Conservation (phyloP, 169 alveolate species). For the Condylostoma magnum region DNA sequence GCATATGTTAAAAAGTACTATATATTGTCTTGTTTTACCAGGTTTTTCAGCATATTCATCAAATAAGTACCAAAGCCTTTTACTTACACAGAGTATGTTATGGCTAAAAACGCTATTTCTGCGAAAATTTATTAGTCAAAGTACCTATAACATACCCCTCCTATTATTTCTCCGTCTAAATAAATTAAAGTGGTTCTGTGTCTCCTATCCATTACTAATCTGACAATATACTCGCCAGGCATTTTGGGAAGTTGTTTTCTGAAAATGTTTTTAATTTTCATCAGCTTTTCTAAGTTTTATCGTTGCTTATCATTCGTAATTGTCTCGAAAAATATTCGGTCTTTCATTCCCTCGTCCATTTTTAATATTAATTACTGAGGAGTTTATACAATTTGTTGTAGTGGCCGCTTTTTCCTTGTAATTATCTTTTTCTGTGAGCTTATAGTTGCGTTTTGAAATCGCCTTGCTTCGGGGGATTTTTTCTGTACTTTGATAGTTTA, state of each 20-base stretch:
- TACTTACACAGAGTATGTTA: constrained; percentile 95
- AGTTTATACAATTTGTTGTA: no score
- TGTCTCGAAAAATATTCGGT: constrained; percentile 20
- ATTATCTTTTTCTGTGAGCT: no score
- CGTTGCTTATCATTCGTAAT: constrained; percentile 91
- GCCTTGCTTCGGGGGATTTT: no score
- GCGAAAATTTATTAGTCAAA: constrained; percentile 88
- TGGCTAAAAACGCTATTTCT: constrained; percentile 98
- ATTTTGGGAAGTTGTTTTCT: constrained; percentile 97
- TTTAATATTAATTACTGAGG: no score
- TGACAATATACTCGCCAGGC: constrained; percentile 98
- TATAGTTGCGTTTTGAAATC: no score
- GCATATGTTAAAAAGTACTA: constrained; percentile 96
- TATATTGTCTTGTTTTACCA: constrained; percentile 89
- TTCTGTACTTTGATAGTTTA: no score
- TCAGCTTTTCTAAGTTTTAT: constrained; percentile 82
- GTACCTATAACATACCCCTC: constrained; percentile 92
- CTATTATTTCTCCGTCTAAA: constrained; percentile 92
- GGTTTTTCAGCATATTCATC: constrained; percentile 97
- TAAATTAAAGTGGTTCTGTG: constrained; percentile 95
- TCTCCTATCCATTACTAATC: constrained; percentile 94
- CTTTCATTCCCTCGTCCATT: constrained; percentile 36
- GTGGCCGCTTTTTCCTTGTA: no score
- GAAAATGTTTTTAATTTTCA: constrained; percentile 93
- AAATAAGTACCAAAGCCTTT: constrained; percentile 98